These are phyloP conservation scores for Macrocybe gigantea DNA, from an alignment of 768 basidiomycete species.

Conservation along the genomic window DNA sequence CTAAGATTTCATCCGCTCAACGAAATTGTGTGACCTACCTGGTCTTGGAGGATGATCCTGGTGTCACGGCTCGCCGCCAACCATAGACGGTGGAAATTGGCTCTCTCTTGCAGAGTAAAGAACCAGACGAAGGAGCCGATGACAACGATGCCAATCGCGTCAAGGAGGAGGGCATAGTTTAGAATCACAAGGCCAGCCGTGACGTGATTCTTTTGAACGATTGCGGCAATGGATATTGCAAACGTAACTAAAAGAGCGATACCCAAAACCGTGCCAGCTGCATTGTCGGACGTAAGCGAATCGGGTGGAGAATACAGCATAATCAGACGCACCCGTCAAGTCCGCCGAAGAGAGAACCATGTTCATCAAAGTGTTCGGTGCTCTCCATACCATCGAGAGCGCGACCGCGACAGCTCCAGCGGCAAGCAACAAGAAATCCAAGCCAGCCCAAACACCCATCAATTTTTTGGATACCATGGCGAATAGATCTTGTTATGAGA, in stretches of 20 bases:
- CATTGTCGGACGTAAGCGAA: constrained; percentile 1
- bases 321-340: constrained; percentile 46
- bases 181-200: constrained; percentile 67
- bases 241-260: constrained; percentile 63
- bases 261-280: constrained; percentile 71
- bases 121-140: constrained; percentile 79
- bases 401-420: constrained; percentile 61
- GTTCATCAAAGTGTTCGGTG: constrained; percentile 65
- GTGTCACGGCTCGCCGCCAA: constrained; percentile 33
- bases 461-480: constrained; percentile 69
- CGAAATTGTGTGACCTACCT: constrained; percentile 36
- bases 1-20: background rate
- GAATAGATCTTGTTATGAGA: background rate
- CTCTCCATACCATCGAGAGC: constrained; percentile 68
- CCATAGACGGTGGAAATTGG: constrained; percentile 61
- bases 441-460: constrained; percentile 65
- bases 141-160: constrained; percentile 53
- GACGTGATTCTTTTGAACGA: constrained; percentile 65
- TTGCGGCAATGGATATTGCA: constrained; percentile 61
- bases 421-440: constrained; percentile 66
- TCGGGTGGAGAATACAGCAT: background rate
- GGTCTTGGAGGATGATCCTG: constrained; percentile 63
- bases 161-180: constrained; percentile 67
- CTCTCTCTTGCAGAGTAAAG: constrained; percentile 67
- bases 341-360: constrained; percentile 56